Evolutionary conservation across 2,329 filamentous ascomycete genomes (phyloP).

Genomic region (Botrytis deweyae): DNA sequence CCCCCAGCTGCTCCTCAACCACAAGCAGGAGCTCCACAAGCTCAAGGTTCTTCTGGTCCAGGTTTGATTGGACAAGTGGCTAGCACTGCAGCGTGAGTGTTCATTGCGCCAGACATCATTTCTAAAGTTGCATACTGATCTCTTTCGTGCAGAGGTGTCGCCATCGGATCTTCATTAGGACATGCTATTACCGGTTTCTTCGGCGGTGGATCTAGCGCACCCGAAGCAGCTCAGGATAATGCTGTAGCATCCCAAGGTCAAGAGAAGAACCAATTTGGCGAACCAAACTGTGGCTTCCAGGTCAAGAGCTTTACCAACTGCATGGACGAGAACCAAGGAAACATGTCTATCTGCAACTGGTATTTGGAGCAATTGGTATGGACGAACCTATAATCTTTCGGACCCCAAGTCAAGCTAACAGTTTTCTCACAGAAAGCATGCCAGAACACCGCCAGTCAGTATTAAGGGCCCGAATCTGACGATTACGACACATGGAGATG

Average conservation of each 20-base stretch:
- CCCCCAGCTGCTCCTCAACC: constrained; percentile 40
- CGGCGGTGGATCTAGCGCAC: constrained; percentile 64
- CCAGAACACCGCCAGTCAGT: constrained; percentile 65
- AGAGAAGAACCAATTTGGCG: constrained; percentile 53
- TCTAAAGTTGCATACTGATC: neutral
- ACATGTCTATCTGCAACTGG: constrained; percentile 96
- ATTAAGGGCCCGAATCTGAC: constrained; percentile 17
- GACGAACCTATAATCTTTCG: constrained; percentile 19
- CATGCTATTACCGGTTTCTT: constrained; percentile 92
- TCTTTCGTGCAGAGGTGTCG: constrained; percentile 71
- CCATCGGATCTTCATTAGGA: constrained; percentile 91
- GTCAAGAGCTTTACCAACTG: constrained; percentile 88
- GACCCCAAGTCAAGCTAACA: constrained; percentile 35
- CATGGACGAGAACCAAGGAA: constrained; percentile 92
- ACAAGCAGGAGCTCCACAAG: constrained; percentile 35
- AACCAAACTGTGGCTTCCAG: constrained; percentile 73
- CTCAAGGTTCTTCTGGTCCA: constrained; percentile 57
- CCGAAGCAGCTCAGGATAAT: constrained; percentile 51
- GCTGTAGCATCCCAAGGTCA: constrained; percentile 53
- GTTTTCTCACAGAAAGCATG: constrained; percentile 65
- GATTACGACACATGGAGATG: neutral
- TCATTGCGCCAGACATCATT: neutral
- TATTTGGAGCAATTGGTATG: constrained; percentile 87
- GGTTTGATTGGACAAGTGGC: constrained; percentile 97
- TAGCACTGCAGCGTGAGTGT: constrained; percentile 89